Evolutionary conservation across 345 rosid species (phyloP).

Genomic region (Euphorbia lathyris): DNA sequence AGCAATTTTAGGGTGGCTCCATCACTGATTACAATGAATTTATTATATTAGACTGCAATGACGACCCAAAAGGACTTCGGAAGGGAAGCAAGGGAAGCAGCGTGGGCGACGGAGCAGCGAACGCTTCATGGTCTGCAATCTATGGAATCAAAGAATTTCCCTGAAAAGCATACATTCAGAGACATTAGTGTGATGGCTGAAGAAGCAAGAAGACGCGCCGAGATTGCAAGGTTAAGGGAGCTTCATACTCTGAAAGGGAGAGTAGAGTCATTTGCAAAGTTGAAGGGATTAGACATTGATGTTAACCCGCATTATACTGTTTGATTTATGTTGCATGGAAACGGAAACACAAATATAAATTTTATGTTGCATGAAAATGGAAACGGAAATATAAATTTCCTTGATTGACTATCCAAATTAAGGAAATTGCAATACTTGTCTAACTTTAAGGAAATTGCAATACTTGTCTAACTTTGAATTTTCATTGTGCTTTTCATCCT

Average conservation of each 20-base stretch:
- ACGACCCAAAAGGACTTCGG: slow-evolving; percentile 58
- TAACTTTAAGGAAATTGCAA: too few species aligned
- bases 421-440: too few species aligned
- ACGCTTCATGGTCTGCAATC: slow-evolving; percentile 52
- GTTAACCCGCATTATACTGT: slow-evolving; percentile 59
- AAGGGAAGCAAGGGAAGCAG: slow-evolving; percentile 52
- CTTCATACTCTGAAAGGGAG: slow-evolving; percentile 62
- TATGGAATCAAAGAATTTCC: slow-evolving; percentile 28
- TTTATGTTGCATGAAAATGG: too few species aligned
- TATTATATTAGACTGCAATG: slow-evolving; percentile 46
- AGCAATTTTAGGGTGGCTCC: too few species aligned
- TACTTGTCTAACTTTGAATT: too few species aligned
- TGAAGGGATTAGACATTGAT: slow-evolving; percentile 55
- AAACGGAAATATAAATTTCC: too few species aligned
- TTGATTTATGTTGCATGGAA: slow-evolving; percentile 12
- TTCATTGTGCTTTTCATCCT: background rate
- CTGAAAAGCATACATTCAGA: slow-evolving; percentile 41
- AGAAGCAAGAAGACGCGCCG: slow-evolving; percentile 64
- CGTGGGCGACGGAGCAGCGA: slow-evolving; percentile 64
- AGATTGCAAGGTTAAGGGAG: slow-evolving; percentile 67
- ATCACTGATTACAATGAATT: background rate
- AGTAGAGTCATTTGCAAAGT: slow-evolving; percentile 57
- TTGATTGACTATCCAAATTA: too few species aligned
- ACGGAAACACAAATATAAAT: too few species aligned
- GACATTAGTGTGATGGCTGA: slow-evolving; percentile 55